Percentiles rank a stretch among this genome's conserved stretches.
Conservation (phyloP, 768 basidiomycete species). For the Lactarius trivialis region DNA sequence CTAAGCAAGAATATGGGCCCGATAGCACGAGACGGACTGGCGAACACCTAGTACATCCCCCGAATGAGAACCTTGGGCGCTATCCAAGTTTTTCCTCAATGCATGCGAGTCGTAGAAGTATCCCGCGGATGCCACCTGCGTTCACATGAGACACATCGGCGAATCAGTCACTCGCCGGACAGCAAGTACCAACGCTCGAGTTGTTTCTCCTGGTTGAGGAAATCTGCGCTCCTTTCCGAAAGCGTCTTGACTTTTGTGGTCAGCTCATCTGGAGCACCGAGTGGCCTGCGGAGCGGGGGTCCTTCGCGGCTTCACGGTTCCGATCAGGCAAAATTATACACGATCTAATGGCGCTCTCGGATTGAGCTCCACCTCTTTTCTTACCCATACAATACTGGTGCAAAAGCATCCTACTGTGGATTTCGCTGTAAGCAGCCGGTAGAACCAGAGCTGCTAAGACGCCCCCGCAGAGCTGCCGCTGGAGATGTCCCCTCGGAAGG, state of each 20-base stretch:
- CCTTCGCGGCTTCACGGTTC: no score
- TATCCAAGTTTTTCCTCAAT: conserved; percentile 94
- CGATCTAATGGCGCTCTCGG: no score
- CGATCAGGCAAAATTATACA: no score
- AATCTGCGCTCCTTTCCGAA: conserved; percentile 51
- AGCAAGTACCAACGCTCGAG: conserved; percentile 46
- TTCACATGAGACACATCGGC: background rate
- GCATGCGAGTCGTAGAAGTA: conserved; percentile 80
- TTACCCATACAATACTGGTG: no score
- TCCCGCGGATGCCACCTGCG: conserved; percentile 63
- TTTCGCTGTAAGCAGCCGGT: no score
- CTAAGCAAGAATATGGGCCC: conserved; percentile 36
- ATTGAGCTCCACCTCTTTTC: no score
- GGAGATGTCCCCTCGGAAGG: no score
- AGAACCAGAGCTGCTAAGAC: no score
- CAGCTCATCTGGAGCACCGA: conserved; percentile 71
- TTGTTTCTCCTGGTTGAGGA: conserved; percentile 65
- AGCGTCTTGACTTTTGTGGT: conserved; percentile 35
- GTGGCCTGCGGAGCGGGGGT: conserved; percentile 51
- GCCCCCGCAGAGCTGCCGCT: no score
- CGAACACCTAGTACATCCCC: conserved; percentile 64
- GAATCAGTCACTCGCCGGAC: conserved; percentile 31
- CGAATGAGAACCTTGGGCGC: conserved; percentile 84
- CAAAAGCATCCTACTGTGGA: no score
- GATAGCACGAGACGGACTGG: background rate